Evolutionary conservation across 257 asterid genomes (phyloP).

Genomic region (Solanum ossicruentum): DNA sequence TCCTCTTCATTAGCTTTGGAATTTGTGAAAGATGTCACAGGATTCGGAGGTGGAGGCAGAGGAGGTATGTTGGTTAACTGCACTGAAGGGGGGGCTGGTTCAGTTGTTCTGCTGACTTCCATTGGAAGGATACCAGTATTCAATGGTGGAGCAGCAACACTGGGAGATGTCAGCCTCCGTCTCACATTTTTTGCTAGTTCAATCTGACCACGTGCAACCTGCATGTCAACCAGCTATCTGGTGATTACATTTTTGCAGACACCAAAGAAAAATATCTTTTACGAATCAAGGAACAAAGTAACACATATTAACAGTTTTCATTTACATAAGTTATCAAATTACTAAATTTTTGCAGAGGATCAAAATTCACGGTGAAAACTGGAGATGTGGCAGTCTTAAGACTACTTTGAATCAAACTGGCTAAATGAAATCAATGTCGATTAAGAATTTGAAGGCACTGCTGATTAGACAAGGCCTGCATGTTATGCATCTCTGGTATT

Average conservation of each 20-base stretch:
- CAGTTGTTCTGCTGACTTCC: slow-evolving; percentile 13
- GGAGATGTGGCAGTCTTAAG: background rate
- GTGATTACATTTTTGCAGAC: background rate
- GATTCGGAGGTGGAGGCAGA: slow-evolving; percentile 19
- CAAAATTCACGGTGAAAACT: background rate
- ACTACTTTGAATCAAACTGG: background rate
- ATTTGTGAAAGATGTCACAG: slow-evolving; percentile 22
- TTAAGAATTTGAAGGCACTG: background rate
- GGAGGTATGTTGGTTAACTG: slow-evolving; percentile 18
- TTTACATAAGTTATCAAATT: background rate
- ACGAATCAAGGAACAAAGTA: background rate
- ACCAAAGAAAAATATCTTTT: background rate
- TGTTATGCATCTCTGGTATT: background rate
- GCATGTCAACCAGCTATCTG: slow-evolving; percentile 4
- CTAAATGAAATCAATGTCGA: background rate
- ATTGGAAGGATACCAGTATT: slow-evolving; percentile 10
- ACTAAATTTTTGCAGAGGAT: background rate
- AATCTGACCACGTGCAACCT: slow-evolving; percentile 57
- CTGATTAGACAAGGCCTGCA: background rate
- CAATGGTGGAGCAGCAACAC: slow-evolving; percentile 6
- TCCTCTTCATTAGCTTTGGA: slow-evolving; percentile 49
- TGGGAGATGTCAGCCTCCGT: slow-evolving; percentile 34
- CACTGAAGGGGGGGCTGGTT: slow-evolving; percentile 20
- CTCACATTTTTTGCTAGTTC: slow-evolving; percentile 36
- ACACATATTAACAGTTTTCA: background rate